Percentiles rank a stretch among this genome's conserved stretches.
Conservation (phyloP, 441 rosid genomes). For the Corymbia citriodora region DNA sequence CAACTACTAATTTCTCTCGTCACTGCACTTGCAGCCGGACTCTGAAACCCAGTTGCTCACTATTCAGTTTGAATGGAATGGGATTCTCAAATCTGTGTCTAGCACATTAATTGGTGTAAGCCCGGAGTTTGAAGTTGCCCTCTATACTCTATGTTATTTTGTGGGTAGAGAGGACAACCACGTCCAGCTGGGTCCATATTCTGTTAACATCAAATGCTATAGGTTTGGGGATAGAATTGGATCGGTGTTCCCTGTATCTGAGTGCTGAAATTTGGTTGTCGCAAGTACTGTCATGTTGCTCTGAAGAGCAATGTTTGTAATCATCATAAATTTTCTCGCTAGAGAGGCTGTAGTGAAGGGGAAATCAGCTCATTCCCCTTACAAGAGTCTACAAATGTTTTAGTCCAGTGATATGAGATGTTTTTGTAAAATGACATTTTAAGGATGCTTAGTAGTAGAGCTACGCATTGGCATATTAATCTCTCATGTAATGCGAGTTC, state of each 20-base stretch:
- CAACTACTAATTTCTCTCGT: background rate
- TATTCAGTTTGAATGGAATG: slow-evolving; percentile 90
- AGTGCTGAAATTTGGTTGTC: slow-evolving; percentile 15
- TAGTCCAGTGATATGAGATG: background rate
- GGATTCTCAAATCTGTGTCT: slow-evolving; percentile 80
- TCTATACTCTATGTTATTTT: slow-evolving; percentile 77
- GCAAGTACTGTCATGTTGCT: background rate
- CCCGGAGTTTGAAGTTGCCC: slow-evolving; percentile 91
- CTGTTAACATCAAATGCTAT: slow-evolving; percentile 88
- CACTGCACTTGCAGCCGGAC: slow-evolving; percentile 54
- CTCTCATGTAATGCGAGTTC: background rate
- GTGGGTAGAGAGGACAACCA: slow-evolving; percentile 78
- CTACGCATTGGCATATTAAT: background rate
- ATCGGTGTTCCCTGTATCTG: slow-evolving; percentile 77
- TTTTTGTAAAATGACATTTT: background rate
- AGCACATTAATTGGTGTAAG: slow-evolving; percentile 82
- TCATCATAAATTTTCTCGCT: background rate
- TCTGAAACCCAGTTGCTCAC: slow-evolving; percentile 81
- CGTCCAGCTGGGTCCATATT: slow-evolving; percentile 77
- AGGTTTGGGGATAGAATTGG: slow-evolving; percentile 62
- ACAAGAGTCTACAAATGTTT: background rate
- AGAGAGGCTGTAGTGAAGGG: background rate
- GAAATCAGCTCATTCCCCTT: background rate
- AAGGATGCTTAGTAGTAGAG: background rate
- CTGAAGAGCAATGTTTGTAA: background rate